These are phyloP conservation scores for Podaxis pistillaris DNA, from an alignment of 768 basidiomycete species.

Conservation along the genomic window DNA sequence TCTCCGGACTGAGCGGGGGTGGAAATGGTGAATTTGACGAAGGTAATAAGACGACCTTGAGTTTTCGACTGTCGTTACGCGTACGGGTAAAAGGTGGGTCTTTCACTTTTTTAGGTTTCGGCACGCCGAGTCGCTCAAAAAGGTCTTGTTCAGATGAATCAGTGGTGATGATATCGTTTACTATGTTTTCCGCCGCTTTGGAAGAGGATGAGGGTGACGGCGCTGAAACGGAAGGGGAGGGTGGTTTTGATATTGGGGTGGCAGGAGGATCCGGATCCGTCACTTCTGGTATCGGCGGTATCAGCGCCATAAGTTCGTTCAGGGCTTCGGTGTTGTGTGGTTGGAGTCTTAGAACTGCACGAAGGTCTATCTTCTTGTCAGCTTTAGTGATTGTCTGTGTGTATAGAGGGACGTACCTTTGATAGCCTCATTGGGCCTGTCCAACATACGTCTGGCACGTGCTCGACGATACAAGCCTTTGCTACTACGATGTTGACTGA, in stretches of 20 bases:
- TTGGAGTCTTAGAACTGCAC: slow-evolving; percentile 58
- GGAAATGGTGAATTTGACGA: slow-evolving; percentile 17
- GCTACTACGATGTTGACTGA: slow-evolving; percentile 62
- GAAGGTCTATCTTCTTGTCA: slow-evolving; percentile 45
- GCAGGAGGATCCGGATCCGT: background rate
- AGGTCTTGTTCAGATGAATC: background rate
- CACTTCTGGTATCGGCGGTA: slow-evolving; percentile 23
- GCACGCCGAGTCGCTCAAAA: slow-evolving; percentile 33
- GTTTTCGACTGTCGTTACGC: slow-evolving; percentile 47
- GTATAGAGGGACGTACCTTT: slow-evolving; percentile 39
- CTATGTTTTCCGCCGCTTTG: slow-evolving; percentile 12
- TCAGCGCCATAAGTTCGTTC: slow-evolving; percentile 48
- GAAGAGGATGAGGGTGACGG: slow-evolving; percentile 13
- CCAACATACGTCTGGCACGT: slow-evolving; percentile 62
- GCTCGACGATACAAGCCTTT: slow-evolving; percentile 74
- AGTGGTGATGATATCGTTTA: background rate
- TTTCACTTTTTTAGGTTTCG: slow-evolving; percentile 41
- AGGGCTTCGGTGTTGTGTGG: slow-evolving; percentile 64
- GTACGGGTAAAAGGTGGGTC: slow-evolving; percentile 53
- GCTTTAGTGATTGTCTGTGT: background rate
- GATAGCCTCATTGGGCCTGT: slow-evolving; percentile 53
- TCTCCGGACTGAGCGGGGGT: slow-evolving; percentile 10
- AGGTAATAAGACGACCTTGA: slow-evolving; percentile 49
- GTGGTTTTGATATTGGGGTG: background rate
- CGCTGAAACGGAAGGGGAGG: background rate